These are phyloP conservation scores for Pichia ethanolica DNA, from an alignment of 805 yeast genomes.

Conservation along the genomic window DNA sequence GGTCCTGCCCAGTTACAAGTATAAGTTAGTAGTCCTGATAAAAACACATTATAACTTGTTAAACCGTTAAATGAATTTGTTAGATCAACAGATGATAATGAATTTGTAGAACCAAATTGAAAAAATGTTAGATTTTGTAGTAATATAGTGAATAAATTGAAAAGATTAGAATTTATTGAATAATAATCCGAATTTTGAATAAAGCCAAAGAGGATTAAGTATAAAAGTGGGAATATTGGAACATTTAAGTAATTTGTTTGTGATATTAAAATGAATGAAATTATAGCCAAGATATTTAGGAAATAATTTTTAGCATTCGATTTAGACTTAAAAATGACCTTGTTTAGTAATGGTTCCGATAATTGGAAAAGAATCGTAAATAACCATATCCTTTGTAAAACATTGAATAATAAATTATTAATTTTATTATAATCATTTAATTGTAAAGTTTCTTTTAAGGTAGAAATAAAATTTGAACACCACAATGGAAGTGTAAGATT, in stretches of 20 bases:
- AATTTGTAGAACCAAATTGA: conserved; percentile 85
- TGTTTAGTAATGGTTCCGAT: conserved; percentile 14
- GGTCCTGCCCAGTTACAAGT: conserved; percentile 83
- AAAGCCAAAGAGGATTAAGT: conserved; percentile 27
- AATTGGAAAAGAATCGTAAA: conserved; percentile 9
- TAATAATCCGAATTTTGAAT: conserved; percentile 10
- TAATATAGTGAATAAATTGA: conserved; percentile 35
- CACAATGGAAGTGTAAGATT: conserved; percentile 17
- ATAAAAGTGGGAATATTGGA: conserved; percentile 35
- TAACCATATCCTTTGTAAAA: conserved; percentile 21
- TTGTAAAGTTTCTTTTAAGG: conserved; percentile 28
- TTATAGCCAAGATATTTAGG: conserved; percentile 30
- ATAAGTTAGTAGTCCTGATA: conserved; percentile 75
- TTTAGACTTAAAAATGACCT: neutral
- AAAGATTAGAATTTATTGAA: conserved; percentile 11
- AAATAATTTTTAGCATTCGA: conserved; percentile 18
- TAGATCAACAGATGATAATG: conserved; percentile 83
- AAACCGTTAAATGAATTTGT: conserved; percentile 92
- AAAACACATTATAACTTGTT: conserved; percentile 53
- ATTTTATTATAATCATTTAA: conserved; percentile 23
- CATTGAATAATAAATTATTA: conserved; percentile 15
- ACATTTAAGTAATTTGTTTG: conserved; percentile 50
- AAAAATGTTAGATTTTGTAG: conserved; percentile 76
- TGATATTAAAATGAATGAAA: conserved; percentile 39
- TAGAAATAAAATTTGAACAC: conserved; percentile 17